A percentile compares a stretch with the other conserved stretches of the same genome.
These are phyloP conservation scores for Acacia pycnantha DNA, from an alignment of 331 rosid genomes.

Conservation along the genomic window DNA sequence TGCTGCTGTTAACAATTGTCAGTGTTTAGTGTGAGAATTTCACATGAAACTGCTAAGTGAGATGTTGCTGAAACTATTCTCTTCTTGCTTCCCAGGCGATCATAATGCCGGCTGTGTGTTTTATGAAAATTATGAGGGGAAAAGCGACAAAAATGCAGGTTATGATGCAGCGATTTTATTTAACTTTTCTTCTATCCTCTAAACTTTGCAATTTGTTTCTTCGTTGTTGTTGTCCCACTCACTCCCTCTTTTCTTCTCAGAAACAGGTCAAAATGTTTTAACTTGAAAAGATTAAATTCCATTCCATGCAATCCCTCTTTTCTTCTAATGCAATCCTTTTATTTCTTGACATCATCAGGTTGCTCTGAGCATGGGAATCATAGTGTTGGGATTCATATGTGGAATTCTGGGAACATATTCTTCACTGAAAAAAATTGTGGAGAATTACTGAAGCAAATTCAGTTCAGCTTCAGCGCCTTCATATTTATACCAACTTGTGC, in stretches of 20 bases:
- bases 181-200: background rate
- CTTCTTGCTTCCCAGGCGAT: conserved; percentile 45
- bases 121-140: conserved; percentile 61
- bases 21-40: conserved; percentile 12
- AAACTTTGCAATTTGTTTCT: no score
- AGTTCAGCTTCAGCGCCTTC: background rate
- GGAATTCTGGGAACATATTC: conserved; percentile 70
- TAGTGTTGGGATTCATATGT: conserved; percentile 53
- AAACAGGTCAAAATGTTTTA: background rate
- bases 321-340: background rate
- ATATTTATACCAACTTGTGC: background rate
- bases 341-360: conserved; percentile 37
- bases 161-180: conserved; percentile 9
- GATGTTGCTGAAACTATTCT: background rate
- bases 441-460: conserved; percentile 38
- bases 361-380: conserved; percentile 35
- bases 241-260: background rate
- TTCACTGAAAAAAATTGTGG: conserved; percentile 40
- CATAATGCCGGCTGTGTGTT: conserved; percentile 67
- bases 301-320: background rate
- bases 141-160: conserved; percentile 67
- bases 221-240: background rate
- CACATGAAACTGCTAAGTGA: conserved; percentile 14
- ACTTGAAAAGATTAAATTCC: background rate
- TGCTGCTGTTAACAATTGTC: background rate